Percentiles rank a stretch among this genome's conserved stretches.
Evolutionary conservation across 805 yeast species (phyloP).

Genomic region (Wilhelminamyces savonicus): DNA sequence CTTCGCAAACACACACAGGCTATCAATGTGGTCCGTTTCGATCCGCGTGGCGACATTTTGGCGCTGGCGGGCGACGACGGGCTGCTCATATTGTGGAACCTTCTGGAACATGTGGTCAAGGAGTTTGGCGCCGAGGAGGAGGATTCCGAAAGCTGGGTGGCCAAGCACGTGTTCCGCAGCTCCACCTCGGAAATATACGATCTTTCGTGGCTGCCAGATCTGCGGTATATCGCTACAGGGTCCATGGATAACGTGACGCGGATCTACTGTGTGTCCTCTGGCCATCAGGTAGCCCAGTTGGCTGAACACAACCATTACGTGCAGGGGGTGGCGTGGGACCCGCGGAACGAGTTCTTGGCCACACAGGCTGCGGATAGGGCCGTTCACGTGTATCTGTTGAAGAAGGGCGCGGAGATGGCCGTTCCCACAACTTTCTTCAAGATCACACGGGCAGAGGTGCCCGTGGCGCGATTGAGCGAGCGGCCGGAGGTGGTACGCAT

Average conservation of each 20-base stretch:
- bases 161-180: slow-evolving; percentile 51
- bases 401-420: slow-evolving; percentile 11
- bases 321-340: slow-evolving; percentile 97
- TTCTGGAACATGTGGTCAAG: slow-evolving; percentile 44
- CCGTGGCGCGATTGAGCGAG: slow-evolving; percentile 10
- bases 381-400: slow-evolving; percentile 59
- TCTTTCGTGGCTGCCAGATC: slow-evolving; percentile 87
- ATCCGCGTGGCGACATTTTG: slow-evolving; percentile 57
- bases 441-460: slow-evolving; percentile 53
- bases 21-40: slow-evolving; percentile 84
- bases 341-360: slow-evolving; percentile 65
- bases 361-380: slow-evolving; percentile 89
- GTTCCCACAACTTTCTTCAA: slow-evolving; percentile 39
- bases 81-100: slow-evolving; percentile 72
- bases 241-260: slow-evolving; percentile 85
- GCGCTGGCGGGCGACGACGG: slow-evolving; percentile 98
- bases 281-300: slow-evolving; percentile 51
- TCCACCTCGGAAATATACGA: slow-evolving; percentile 82
- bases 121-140: slow-evolving; percentile 57
- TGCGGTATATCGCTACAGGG: slow-evolving; percentile 71
- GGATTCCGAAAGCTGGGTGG: slow-evolving; percentile 70
- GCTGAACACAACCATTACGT: slow-evolving; percentile 83
- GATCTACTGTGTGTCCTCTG: slow-evolving; percentile 53
- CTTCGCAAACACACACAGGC: slow-evolving; percentile 89
- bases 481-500: no score